Conservation (phyloP, 495 filamentous ascomycete genomes). For the Tuber melanosporum region DNA sequence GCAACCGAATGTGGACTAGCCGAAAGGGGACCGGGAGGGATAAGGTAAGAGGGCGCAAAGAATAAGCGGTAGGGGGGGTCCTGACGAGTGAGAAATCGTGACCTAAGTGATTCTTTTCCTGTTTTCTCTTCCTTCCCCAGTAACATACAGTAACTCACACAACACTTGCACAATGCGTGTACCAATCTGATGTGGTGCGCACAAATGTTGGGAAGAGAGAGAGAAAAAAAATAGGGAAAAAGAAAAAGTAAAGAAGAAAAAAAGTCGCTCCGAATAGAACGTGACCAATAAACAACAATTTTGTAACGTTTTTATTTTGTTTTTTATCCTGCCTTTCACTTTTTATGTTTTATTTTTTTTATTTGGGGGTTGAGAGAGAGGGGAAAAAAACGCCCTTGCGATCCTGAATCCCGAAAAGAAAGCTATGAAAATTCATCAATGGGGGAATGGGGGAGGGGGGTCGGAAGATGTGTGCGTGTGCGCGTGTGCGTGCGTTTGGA, state of each 20-base stretch:
- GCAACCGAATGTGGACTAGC: slow-evolving; percentile 3
- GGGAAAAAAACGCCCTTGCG: background rate
- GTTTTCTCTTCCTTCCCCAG: background rate
- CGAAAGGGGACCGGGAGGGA: slow-evolving; percentile 11
- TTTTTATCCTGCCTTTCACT: background rate
- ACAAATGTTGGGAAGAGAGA: background rate
- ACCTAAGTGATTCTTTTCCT: background rate
- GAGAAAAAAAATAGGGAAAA: background rate
- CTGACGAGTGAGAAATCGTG: background rate
- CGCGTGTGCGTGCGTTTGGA: background rate
- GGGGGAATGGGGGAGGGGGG: background rate
- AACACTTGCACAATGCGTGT: background rate
- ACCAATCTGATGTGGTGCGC: background rate
- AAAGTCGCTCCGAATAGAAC: background rate
- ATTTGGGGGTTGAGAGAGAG: background rate
- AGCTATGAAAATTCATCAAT: background rate
- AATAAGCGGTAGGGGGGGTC: background rate
- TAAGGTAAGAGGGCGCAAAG: slow-evolving; percentile 22
- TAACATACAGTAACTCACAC: background rate
- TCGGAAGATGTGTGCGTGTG: background rate
- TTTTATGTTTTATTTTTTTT: background rate
- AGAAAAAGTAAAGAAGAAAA: slow-evolving; percentile 5
- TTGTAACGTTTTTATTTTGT: slow-evolving; percentile 2
- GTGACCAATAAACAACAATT: slow-evolving; percentile 5
- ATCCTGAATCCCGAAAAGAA: background rate